A percentile compares a stretch with the other conserved stretches of the same genome.
These are phyloP conservation scores for Millerozyma miso DNA, from an alignment of 805 yeast species.

Conservation along the genomic window DNA sequence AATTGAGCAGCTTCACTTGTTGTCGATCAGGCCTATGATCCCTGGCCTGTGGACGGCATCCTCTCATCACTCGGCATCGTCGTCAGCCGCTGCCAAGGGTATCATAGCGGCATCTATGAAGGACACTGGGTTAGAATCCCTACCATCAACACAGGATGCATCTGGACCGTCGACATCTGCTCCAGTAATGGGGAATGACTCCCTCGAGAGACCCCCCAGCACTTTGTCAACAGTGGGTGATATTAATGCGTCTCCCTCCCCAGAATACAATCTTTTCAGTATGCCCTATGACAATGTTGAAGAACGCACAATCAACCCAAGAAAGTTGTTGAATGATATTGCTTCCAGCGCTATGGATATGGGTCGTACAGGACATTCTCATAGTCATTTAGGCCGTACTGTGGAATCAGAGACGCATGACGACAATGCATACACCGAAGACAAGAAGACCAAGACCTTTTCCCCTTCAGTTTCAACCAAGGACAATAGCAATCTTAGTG, in stretches of 20 bases:
- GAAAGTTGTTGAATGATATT: constrained; percentile 19
- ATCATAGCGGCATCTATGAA: no score
- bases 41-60: neutral
- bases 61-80: neutral
- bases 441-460: neutral
- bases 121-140: no score
- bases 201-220: constrained; percentile 3
- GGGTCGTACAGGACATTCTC: neutral
- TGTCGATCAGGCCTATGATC: constrained; percentile 14
- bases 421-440: constrained; percentile 1
- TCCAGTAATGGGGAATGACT: constrained; percentile 1
- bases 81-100: neutral
- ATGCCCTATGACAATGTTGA: constrained; percentile 6
- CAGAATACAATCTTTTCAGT: constrained; percentile 7
- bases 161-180: neutral
- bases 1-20: constrained; percentile 23
- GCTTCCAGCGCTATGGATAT: neutral
- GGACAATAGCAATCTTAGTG: neutral
- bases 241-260: constrained; percentile 12
- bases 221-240: neutral
- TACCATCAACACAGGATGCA: constrained; percentile 3
- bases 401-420: constrained; percentile 1
- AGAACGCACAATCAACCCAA: constrained; percentile 31
- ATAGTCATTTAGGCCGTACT: neutral
- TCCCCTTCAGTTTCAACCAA: no score